Evolutionary conservation across 345 rosid species (phyloP), one percentile per base, ranked within the genome.

Genomic region (Stellera chamaejasme): DNA sequence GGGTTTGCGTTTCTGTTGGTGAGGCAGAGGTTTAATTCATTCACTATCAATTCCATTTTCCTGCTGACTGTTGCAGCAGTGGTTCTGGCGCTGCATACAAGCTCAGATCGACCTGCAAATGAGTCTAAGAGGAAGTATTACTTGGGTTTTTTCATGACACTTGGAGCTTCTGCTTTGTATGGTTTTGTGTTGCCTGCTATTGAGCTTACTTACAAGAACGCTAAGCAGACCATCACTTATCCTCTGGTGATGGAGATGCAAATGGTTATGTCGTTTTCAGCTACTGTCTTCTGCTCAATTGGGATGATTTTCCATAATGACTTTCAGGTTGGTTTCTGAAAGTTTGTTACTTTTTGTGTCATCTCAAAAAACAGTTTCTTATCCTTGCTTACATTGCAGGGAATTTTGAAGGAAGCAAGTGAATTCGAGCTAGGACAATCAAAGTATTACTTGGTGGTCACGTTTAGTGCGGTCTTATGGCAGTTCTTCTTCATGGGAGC

Each of bases 401-500:
- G 48, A 48, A 72, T 72, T 56, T 66, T 69, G 14, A 55, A 44
- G 16, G 66, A 58, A 43, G 61, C 61, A 46, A 58, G 44, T 3
- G 44, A 58, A 39, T 58, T 8, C 14, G 14, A 11, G 58, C 63
- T 64, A 0, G 77, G 77, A 9, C n/a, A 52, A 58, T 23, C 59
- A 7, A 57, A 28, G 6, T 72, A 64, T 32, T 64, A 53, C 50
- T 19, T 61, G 54, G 77, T 56, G 60, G 6, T 68, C 5, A 28
- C 58, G 43, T 28, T 13, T 13, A 64, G 5, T 28, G 77, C 77
- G 2, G 8, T 68, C 9, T 41, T 72, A 6, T 72, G 77, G 69
- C 77, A 68, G 54, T 64, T 57, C 54, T 72, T 68, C 67, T 72
- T 68, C 77, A 56, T 72, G 72, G 72, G 77, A 60, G 77, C 72